Percentiles rank a stretch among this genome's conserved stretches.
Evolutionary conservation across 768 basidiomycete species (phyloP).

Genomic region (Phanerochaete carnosa): DNA sequence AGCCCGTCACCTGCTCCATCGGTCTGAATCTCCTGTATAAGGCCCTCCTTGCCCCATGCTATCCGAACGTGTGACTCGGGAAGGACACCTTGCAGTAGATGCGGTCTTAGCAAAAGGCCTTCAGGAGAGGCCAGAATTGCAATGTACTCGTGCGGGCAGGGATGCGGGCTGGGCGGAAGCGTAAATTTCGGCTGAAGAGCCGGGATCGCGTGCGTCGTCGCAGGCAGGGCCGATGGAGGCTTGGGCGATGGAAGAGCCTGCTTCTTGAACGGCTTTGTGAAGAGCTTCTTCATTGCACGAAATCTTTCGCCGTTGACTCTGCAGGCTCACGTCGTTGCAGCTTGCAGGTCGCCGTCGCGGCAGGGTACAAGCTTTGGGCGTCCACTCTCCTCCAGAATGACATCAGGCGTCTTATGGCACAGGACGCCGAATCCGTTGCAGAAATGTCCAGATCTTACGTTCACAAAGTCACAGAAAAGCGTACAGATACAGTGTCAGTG

Average conservation of each 20-base stretch:
- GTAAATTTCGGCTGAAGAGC: constrained; percentile 59
- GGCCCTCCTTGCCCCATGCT: constrained; percentile 57
- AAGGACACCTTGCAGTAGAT: constrained; percentile 31
- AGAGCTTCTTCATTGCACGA: constrained; percentile 11
- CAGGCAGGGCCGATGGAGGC: neutral
- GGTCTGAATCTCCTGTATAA: constrained; percentile 47
- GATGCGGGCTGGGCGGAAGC: constrained; percentile 71
- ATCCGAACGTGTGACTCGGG: constrained; percentile 44
- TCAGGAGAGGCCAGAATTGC: constrained; percentile 54
- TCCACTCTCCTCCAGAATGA: neutral
- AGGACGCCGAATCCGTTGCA: too few species aligned
- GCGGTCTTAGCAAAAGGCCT: constrained; percentile 68
- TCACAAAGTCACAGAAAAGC: neutral
- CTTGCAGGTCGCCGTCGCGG: neutral
- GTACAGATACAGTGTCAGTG: constrained; percentile 13
- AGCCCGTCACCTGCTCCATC: constrained; percentile 30
- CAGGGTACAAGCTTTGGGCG: neutral
- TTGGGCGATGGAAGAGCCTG: neutral
- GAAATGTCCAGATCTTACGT: neutral
- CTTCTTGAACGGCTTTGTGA: constrained; percentile 14
- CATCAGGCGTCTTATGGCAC: constrained; percentile 8
- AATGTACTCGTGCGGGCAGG: constrained; percentile 67
- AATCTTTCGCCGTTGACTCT: neutral
- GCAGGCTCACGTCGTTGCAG: neutral
- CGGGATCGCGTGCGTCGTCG: constrained; percentile 20